Percentiles rank a stretch among this genome's conserved stretches.
Conservation (phyloP, 2,329 filamentous ascomycete species). For the Sporothrix curviconia region DNA sequence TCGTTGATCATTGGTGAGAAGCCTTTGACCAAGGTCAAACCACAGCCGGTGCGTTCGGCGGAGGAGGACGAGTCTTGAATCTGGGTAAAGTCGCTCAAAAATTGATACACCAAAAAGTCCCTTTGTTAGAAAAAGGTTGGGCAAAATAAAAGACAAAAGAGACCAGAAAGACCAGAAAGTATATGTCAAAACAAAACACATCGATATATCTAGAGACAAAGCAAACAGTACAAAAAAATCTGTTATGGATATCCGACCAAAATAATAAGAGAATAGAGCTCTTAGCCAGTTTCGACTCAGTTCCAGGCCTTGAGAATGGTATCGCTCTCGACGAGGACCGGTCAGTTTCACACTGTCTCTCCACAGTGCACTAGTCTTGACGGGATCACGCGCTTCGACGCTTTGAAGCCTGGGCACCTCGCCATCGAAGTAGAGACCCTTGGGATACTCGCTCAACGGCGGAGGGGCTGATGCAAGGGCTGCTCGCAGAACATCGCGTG, state of each 20-base stretch:
- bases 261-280: too few species aligned
- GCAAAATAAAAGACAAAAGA: not conserved
- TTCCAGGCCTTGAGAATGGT: conserved; percentile 26
- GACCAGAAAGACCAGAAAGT: not conserved
- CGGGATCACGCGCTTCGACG: conserved; percentile 22
- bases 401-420: conserved; percentile 20
- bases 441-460: conserved; percentile 24
- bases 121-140: not conserved
- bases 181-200: not conserved
- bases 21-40: conserved; percentile 10
- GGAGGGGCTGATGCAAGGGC: conserved; percentile 22
- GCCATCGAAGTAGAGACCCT: conserved; percentile 30
- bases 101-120: not conserved
- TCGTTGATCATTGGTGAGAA: conserved; percentile 17
- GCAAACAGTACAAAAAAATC: not conserved
- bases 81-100: not conserved
- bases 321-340: conserved; percentile 24
- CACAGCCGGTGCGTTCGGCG: not conserved
- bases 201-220: not conserved
- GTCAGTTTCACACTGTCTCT: conserved; percentile 24
- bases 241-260: too few species aligned
- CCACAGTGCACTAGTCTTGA: conserved; percentile 27
- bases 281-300: too few species aligned
- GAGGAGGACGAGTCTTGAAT: not conserved
- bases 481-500: conserved; percentile 25